Conservation (phyloP, 805 yeast species). For the Starmerella kuoi region DNA sequence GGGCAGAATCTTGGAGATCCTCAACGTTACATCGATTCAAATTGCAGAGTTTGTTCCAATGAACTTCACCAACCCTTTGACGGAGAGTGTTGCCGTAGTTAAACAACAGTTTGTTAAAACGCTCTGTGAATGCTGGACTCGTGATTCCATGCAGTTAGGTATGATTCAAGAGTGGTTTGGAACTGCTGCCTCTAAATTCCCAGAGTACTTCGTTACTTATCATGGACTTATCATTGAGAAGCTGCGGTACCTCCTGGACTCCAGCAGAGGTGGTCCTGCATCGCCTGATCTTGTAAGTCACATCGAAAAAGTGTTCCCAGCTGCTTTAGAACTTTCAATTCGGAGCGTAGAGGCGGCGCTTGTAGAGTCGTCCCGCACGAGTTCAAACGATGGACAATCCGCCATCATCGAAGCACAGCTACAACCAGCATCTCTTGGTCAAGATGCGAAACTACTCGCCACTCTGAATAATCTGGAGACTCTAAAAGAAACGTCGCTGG, state of each 20-base stretch:
- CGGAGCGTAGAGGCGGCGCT: constrained; percentile 16
- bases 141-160: constrained; percentile 35
- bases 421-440: constrained; percentile 34
- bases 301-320: constrained; percentile 11
- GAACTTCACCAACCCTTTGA: constrained; percentile 5
- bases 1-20: constrained; percentile 35
- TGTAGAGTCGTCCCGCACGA: constrained; percentile 22
- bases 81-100: constrained; percentile 19
- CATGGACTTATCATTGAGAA: constrained; percentile 24
- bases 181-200: constrained; percentile 21
- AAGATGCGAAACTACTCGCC: constrained; percentile 40
- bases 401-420: constrained; percentile 23
- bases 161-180: constrained; percentile 33
- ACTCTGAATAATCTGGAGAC: constrained; percentile 44
- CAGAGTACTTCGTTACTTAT: constrained; percentile 32
- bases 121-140: constrained; percentile 40
- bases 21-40: constrained; percentile 34
- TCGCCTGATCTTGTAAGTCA: constrained; percentile 2
- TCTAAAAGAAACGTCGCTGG: constrained; percentile 36
- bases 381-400: constrained; percentile 8
- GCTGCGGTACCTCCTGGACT: constrained; percentile 14
- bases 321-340: constrained; percentile 15
- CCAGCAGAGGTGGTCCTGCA: constrained; percentile 14
- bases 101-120: constrained; percentile 38
- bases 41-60: constrained; percentile 25